Base-by-base conservation (phyloP, 768 basidiomycete species). In the Auriculariales sp. region DNA sequence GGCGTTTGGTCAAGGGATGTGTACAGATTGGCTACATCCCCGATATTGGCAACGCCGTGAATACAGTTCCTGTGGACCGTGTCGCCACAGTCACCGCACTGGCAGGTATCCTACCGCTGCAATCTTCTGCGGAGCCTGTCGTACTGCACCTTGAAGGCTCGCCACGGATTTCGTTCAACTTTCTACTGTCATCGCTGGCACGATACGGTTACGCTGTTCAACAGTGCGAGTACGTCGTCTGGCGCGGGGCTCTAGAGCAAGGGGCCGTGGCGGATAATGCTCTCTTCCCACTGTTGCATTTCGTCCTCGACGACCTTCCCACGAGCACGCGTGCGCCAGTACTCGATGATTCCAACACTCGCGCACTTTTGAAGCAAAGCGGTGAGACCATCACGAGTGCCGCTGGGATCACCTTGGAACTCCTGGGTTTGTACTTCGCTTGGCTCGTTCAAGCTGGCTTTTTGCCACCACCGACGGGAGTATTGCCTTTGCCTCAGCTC, bases 1-100 rank as follows among this genome's bases (percentile, higher is more conserved):
- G 94, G 94, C 79, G 95, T 3, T 69, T 99, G 64, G 88, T 95
- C 61, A 98, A 98, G 64, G 95, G 95, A n/a, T 97, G 92, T 60
- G 74, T 97, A 31, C 95, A 99, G 62, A 80, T 98, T n/a, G 94
- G 93, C 1, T 75, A 90, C 33, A 81, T 91, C 2, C 95, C 95
- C 9, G 89, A 99, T 61, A 97, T 99, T 64, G 91, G 95, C 71
- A 99, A 99, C 66, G 84, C 89, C 1, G 75, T 99, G 59, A 99
- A 99, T 67, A 93, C 97, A 83, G 89, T 93, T 6, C 95, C 95
- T 0, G 95, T 98, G 32, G 87, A 98, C 64, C 87, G 93, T 62
- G 93, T 99, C 54, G 92, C 95, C 1, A 75, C 78, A 4, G 83
- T 88, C 59, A 79, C 80, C 3, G 67, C 84, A 0, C 70, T 87